Base-by-base conservation (phyloP, 2,329 filamentous ascomycete genomes). In the Hymenoscyphus repandus region DNA sequence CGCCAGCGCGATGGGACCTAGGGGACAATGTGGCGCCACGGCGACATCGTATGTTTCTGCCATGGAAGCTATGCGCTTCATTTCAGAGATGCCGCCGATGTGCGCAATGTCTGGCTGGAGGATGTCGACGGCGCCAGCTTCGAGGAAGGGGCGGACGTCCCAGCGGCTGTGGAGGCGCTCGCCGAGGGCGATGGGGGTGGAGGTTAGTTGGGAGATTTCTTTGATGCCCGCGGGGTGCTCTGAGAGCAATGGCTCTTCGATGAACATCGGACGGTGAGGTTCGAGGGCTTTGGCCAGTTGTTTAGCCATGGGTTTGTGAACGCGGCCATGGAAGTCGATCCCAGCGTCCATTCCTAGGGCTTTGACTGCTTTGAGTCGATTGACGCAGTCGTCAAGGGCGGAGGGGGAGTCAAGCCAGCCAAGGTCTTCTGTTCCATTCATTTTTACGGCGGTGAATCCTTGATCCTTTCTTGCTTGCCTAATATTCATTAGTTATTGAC, bases 221-320 rank as follows among this genome's bases (percentile, higher is more conserved):
- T 80, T 84, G 61, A 88, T 82, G 70, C 54, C 62, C 3, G 57
- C 58, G n/a, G 56, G 47, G 51, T 90, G 83, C 62, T 90, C 86
- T 1, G 79, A 84, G 0, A 90, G 74, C 1, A 89, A 69, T 0
- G 85, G 85, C 58, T 90, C 86, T 63, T 90, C 86, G 39, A 90
- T 82, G 64, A 90, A 90, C n/a, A 90, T 70, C 0, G 86, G 86
- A 1, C 74, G 74, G 57, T 87, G 76, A 0, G 85, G 84, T 54
- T 85, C 85, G 0, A 90, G 73, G 0, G 77, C 74, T 51, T 77
- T 77, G 1, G 83, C 84, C 2, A 91, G 75, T 58, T 90, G 86
- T 58, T 87, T 88, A 0, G 86, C 86, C 85, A 90, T 90, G n/a
- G 85, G 83, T 54, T 85, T 85, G 68, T 90, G 86, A 0, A 89